A percentile compares a stretch with the other conserved stretches of the same genome.
Evolutionary conservation across 345 rosid species (phyloP).

Genomic region (Aquilaria sinensis): DNA sequence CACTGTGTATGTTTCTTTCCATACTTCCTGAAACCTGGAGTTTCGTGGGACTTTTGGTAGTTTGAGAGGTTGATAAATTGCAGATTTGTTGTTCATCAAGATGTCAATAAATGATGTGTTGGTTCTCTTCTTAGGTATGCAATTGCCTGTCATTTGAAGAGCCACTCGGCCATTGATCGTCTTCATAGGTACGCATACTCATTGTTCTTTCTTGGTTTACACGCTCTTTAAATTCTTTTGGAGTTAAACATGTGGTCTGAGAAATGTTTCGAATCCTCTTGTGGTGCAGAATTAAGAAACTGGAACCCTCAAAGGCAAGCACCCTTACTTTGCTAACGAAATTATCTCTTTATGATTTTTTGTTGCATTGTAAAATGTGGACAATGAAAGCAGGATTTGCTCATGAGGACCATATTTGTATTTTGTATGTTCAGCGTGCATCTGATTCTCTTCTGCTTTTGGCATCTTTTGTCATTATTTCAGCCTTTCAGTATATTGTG

Average conservation of each 20-base stretch:
- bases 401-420: background rate
- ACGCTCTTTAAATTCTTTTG: background rate
- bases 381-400: background rate
- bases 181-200: slow-evolving; percentile 58
- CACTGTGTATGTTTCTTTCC: slow-evolving; percentile 41
- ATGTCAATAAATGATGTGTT: background rate
- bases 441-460: slow-evolving; percentile 3
- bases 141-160: slow-evolving; percentile 63
- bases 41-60: too few relatives aligned
- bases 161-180: slow-evolving; percentile 76
- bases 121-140: slow-evolving; percentile 46
- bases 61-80: too few relatives aligned
- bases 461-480: slow-evolving; percentile 16
- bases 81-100: too few relatives aligned
- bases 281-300: slow-evolving; percentile 69
- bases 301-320: slow-evolving; percentile 71
- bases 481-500: slow-evolving; percentile 97
- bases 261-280: slow-evolving; percentile 9
- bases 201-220: slow-evolving; percentile 5
- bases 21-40: background rate
- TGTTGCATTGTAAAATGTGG: background rate
- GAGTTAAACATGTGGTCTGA: slow-evolving; percentile 4
- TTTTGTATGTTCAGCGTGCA: background rate
- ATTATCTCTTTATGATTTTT: background rate
- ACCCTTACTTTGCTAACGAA: slow-evolving; percentile 7